Evolutionary conservation across 2,329 filamentous ascomycete species (phyloP).

Genomic region (Juglanconis oblonga): DNA sequence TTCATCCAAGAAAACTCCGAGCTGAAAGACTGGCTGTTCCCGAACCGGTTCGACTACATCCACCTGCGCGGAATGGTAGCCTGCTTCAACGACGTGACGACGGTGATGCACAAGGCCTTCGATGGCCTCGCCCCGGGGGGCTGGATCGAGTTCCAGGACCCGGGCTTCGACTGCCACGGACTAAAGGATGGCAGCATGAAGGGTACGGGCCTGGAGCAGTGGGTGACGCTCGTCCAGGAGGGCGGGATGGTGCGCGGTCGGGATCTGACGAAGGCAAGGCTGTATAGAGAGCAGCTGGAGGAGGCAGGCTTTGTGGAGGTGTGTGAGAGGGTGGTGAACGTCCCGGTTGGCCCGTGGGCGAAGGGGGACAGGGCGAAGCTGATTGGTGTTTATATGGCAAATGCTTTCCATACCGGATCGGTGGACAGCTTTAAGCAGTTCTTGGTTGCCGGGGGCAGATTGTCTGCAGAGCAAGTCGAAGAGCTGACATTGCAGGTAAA

Average conservation of each 20-base stretch:
- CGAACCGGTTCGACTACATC: background rate
- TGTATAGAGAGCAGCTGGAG: background rate
- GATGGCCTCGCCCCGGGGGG: background rate
- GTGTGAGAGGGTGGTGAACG: background rate
- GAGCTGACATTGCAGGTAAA: background rate
- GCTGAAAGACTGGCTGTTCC: background rate
- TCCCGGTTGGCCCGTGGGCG: background rate
- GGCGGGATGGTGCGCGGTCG: background rate
- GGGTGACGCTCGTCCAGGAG: background rate
- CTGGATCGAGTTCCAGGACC: background rate
- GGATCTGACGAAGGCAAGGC: background rate
- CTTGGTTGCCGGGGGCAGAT: background rate
- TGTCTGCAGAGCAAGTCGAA: background rate
- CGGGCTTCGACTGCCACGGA: background rate
- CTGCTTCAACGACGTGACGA: slow-evolving; percentile 1
- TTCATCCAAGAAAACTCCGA: slow-evolving; percentile 1
- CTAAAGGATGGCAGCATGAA: background rate
- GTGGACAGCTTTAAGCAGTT: background rate
- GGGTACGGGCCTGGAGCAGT: background rate
- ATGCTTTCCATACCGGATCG: background rate
- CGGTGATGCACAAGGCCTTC: background rate
- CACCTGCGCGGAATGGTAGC: background rate
- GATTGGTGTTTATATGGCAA: background rate
- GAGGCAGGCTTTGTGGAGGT: slow-evolving; percentile 1
- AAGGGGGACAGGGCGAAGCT: background rate